Evolutionary conservation across 352 stramenopile species (phyloP), one percentile per base, ranked within the genome.

Genomic region (Pythium sp.): DNA sequence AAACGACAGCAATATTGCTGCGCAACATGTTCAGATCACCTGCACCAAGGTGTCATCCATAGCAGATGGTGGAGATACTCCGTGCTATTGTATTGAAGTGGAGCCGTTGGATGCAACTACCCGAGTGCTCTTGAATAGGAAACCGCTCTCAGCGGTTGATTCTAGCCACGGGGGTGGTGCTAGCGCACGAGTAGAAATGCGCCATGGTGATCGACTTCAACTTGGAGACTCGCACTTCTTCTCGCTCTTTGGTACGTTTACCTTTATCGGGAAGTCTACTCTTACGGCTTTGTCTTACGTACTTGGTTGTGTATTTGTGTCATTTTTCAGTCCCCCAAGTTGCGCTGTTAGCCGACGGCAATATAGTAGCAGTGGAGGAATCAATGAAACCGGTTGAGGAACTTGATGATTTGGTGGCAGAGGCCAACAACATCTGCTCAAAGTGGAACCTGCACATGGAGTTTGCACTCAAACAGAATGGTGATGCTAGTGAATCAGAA

Each of bases 371-470:
- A 43, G 22, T n/a, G 20, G 26, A 28, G 7, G 30, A n/a, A n/a
- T 3, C 56, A 4, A 6, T 47, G n/a, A 3, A 62, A 24, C 0
- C 4, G 1, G 20, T 22, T 28, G 58, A 71, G 7, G 30, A n/a
- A 0, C 49, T 79, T 2, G 63, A 58, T 0, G 65, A 67, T 8
- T 28, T 90, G 2, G 72, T 92, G 5, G 65, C 75, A 1, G 83
- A 90, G 72, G 85, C 85, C 0, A 93, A 92, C 47, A 62, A 64
- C 12, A 85, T 93, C 53, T 91, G 78, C 51, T 63, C 72, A 1
- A 79, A 85, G 41, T 89, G 74, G 79, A 59, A 80, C 3, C 62
- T 92, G 18, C 73, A 77, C 41, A 89, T 81, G 55, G 75, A 80
- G 26, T 86, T 88, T 58, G 54, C 71, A 1, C 58, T 81, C n/a